Evolutionary conservation across 495 filamentous ascomycete genomes (phyloP).

Genomic region (Trypethelium eluteriae): DNA sequence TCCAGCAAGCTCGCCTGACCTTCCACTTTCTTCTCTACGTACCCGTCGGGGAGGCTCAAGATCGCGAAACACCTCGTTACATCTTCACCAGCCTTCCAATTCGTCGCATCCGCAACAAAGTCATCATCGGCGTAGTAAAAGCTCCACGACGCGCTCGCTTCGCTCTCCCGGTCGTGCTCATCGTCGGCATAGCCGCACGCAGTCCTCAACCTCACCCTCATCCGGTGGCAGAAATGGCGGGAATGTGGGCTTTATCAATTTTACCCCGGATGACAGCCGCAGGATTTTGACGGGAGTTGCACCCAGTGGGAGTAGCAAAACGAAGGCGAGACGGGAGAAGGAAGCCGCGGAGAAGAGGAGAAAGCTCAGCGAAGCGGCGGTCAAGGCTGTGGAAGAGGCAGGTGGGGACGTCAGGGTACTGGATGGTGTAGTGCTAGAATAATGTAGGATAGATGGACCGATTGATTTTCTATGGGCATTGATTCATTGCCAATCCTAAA

Average conservation of each 20-base stretch:
- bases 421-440: conserved; percentile 13
- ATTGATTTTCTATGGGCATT: background rate
- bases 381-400: conserved; percentile 64
- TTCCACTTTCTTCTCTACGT: background rate
- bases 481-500: too few relatives aligned
- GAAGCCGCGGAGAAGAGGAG: conserved; percentile 74
- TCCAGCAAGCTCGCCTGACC: background rate
- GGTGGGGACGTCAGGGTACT: conserved; percentile 66
- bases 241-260: conserved; percentile 77
- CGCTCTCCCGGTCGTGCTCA: conserved; percentile 12
- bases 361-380: conserved; percentile 64
- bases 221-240: conserved; percentile 20
- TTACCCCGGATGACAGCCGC: conserved; percentile 70
- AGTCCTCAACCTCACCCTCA: conserved; percentile 4
- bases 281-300: conserved; percentile 86
- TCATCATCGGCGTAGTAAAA: conserved; percentile 19
- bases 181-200: conserved; percentile 14
- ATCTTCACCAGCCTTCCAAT: background rate
- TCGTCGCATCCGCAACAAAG: conserved; percentile 14
- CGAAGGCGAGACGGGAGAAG: conserved; percentile 80
- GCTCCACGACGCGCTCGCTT: background rate
- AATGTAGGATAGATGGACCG: background rate
- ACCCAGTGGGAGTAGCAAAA: conserved; percentile 83
- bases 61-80: conserved; percentile 3
- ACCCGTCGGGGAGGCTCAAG: background rate